Percentiles rank a stretch among this genome's conserved stretches.
Conservation (phyloP, 768 basidiomycete genomes). For the Boletus speciosus region DNA sequence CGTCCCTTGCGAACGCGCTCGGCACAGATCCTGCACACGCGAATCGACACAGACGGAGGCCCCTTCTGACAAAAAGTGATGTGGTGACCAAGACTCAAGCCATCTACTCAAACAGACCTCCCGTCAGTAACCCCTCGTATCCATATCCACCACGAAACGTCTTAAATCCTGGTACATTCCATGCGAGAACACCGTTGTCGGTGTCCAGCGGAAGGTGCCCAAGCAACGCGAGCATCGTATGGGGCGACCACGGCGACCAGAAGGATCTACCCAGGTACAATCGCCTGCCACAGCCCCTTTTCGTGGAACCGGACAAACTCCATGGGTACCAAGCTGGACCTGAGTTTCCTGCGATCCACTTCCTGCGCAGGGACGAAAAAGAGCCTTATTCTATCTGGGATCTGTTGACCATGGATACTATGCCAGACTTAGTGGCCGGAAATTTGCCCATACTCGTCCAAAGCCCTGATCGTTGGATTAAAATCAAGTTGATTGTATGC, state of each 20-base stretch:
- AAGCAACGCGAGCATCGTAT: background rate
- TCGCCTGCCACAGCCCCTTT: conserved; percentile 20
- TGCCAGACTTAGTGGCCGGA: conserved; percentile 24
- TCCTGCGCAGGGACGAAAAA: conserved; percentile 24
- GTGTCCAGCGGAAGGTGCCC: conserved; percentile 7
- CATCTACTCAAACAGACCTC: conserved; percentile 18
- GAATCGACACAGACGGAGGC: background rate
- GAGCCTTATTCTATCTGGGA: conserved; percentile 28
- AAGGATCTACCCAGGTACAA: conserved; percentile 6
- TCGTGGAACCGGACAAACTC: conserved; percentile 11
- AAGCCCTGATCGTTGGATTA: conserved; percentile 30
- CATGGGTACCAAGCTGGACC: conserved; percentile 11
- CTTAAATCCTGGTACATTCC: conserved; percentile 22
- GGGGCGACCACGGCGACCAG: conserved; percentile 1
- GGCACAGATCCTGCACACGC: conserved; percentile 14
- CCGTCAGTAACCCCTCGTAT: conserved; percentile 21
- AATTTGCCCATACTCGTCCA: conserved; percentile 19
- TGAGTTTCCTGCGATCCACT: conserved; percentile 30
- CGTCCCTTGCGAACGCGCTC: conserved; percentile 22
- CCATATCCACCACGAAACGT: conserved; percentile 32
- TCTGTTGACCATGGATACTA: conserved; percentile 20
- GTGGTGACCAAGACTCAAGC: conserved; percentile 4
- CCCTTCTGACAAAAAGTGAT: background rate
- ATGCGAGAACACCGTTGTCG: conserved; percentile 1
- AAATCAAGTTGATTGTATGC: conserved; percentile 35